Evolutionary conservation across 129 eudicot species (phyloP).

Genomic region (Pittosporum tobira): DNA sequence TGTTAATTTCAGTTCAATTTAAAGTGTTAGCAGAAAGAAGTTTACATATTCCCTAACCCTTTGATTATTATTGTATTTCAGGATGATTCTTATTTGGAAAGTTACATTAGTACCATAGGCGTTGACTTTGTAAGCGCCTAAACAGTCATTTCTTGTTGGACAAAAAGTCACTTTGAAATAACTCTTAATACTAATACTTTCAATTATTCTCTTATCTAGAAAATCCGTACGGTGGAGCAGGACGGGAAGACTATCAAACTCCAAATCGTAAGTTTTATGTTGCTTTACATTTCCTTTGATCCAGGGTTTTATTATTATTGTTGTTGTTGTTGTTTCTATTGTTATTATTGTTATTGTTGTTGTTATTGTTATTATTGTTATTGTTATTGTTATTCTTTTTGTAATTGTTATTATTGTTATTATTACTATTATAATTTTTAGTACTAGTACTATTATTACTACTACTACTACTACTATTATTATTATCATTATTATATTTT

Average conservation of each 20-base stretch:
- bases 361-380: too few relatives aligned
- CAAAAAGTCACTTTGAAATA: background rate
- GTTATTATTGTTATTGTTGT: too few relatives aligned
- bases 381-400: too few relatives aligned
- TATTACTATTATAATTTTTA: too few relatives aligned
- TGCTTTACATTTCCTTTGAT: background rate
- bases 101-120: conserved; percentile 97
- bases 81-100: conserved; percentile 96
- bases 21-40: background rate
- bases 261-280: conserved; percentile 74
- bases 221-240: conserved; percentile 98
- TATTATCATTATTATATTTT: background rate
- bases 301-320: background rate
- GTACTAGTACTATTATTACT: too few relatives aligned
- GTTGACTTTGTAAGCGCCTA: conserved; percentile 98
- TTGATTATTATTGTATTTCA: conserved; percentile 21
- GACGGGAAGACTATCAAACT: conserved; percentile 95
- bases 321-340: too few relatives aligned
- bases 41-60: background rate
- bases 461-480: too few relatives aligned
- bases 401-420: too few relatives aligned
- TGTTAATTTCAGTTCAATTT: background rate
- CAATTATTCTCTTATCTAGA: conserved; percentile 31
- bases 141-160: conserved; percentile 3
- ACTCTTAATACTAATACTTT: background rate